Base-by-base conservation (phyloP, 176 grass and related monocot species). In the Melocanna baccifera region DNA sequence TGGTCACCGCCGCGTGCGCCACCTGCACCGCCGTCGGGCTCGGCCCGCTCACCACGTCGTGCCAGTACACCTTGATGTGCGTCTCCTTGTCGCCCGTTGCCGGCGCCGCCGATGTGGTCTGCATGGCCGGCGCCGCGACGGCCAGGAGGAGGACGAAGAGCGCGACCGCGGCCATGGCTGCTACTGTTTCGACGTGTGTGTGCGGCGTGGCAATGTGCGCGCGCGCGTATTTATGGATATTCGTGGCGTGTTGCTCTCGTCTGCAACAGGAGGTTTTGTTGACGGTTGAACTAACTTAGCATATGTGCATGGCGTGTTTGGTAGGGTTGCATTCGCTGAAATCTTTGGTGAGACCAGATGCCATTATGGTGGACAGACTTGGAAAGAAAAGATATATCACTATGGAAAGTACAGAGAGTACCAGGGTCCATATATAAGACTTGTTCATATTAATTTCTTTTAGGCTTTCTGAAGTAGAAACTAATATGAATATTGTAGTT, bases 41-140 rank as follows among this genome's bases (percentile, higher is more conserved):
- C 1, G 87, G 26, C 9, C 94, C 94, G 79, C 84, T 86, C 67
- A 76, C 47, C 61, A 89, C 76, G 87, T 96, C 91, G 72, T 96
- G 94, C 86, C 83, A 93, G 77, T 85, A 96, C 53, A 93, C 72
- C 59, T 80, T 88, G 20, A 93, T 71, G 67, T 91, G 89, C 28
- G 86, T 93, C 22, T 26, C 25, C 75, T 76, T 86, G 76, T 71
- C 64, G 4, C 19, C 56, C 7, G 13, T 1, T 0, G n/a, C 22
- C 0, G 9, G 41, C 48, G 64, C 29, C 0, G 47, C 51, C 0
- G 19, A 3, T 0, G 75, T 13, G 58, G 7, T 3, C 46, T 32
- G 26, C 26, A 30, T 29, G 71, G 16, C 13, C 36, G 74, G 7
- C 1, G 69, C 4, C 1, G 56, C 28, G 19, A n/a, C 26, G 50